These are phyloP conservation scores for Colletotrichum endophyticum DNA, from an alignment of 2,329 filamentous ascomycete genomes.

Conservation along the genomic window DNA sequence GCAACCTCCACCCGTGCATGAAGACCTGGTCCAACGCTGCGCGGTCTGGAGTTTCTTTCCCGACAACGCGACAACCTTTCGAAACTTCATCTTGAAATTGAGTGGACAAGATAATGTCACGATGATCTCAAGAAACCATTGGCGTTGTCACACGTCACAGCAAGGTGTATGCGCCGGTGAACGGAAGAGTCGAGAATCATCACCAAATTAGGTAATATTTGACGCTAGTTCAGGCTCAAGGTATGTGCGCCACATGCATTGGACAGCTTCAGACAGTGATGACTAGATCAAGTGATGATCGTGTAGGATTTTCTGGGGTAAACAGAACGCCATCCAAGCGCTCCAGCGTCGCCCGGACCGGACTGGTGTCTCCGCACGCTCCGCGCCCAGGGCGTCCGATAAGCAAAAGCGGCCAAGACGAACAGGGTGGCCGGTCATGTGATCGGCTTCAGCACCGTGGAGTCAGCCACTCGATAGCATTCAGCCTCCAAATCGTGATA, in stretches of 20 bases:
- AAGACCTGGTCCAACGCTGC: not conserved
- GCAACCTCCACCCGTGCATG: not conserved
- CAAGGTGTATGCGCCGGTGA: not conserved
- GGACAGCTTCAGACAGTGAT: not conserved
- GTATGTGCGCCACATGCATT: not conserved
- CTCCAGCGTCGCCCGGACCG: not conserved
- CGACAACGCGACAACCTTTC: not conserved
- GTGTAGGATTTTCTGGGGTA: not conserved
- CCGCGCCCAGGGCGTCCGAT: not conserved
- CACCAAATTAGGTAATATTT: not conserved
- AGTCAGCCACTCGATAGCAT: not conserved
- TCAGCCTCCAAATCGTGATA: slow-evolving; percentile 3
- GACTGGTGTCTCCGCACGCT: not conserved
- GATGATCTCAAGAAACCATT: not conserved
- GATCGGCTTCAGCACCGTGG: not conserved
- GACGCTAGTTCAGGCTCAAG: not conserved
- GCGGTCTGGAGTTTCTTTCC: not conserved
- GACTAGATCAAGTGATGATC: not conserved
- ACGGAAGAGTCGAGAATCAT: not conserved
- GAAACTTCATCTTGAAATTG: not conserved
- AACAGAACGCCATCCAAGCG: not conserved
- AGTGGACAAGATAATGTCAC: not conserved
- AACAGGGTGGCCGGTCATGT: not conserved
- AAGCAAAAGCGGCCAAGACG: not conserved
- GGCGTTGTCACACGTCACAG: not conserved